phyloP scores from a whole-genome alignment of 345 rosid species.

The Bruguiera parviflora region DNA sequence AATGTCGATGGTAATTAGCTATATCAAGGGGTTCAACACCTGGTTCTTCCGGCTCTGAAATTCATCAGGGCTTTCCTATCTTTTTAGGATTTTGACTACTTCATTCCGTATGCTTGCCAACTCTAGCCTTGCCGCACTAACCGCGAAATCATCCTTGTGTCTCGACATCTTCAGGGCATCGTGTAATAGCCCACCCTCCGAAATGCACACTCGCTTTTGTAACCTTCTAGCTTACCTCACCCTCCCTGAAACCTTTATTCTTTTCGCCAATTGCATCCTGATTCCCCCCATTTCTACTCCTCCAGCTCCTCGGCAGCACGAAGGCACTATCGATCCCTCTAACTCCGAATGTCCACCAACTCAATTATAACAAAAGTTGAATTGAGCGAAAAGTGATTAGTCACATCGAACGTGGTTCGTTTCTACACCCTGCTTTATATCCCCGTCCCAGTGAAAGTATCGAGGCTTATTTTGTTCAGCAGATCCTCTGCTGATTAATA shows the following conservation, averaged over 20 bases:
- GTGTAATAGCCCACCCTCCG: constrained; percentile 49
- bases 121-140: constrained; percentile 61
- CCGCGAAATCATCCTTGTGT: constrained; percentile 45
- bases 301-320: constrained; percentile 53
- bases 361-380: no score
- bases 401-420: no score
- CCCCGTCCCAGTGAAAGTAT: no score
- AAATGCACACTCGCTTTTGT: constrained; percentile 35
- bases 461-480: no score
- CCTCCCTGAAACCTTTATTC: constrained; percentile 17
- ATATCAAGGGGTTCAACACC: constrained; percentile 74
- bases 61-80: no score
- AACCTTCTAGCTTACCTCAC: constrained; percentile 18
- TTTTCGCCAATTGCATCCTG: constrained; percentile 24
- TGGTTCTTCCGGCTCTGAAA: no score
- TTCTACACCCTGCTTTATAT: no score
- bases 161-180: constrained; percentile 56
- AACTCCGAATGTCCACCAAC: constrained; percentile 37
- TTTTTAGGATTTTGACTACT: no score
- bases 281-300: constrained; percentile 42
- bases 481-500: no score
- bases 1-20: constrained; percentile 69
- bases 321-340: constrained; percentile 49
- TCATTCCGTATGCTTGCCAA: constrained; percentile 69
- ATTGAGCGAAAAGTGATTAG: no score